phyloP scores from a whole-genome alignment of 805 yeast species.

The Candida adriatica region DNA sequence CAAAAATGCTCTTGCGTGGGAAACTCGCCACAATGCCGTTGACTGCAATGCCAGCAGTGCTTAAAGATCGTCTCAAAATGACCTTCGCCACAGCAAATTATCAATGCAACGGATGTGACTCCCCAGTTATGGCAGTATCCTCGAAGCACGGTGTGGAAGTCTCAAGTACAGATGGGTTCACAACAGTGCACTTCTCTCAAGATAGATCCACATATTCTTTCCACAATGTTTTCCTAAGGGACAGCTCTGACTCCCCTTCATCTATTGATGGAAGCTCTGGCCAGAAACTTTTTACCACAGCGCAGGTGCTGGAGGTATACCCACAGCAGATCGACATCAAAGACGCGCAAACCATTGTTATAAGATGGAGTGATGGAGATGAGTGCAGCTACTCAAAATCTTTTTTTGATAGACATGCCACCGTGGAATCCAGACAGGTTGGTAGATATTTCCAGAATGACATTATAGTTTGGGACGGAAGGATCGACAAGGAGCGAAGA shows the following conservation, averaged over 20 bases:
- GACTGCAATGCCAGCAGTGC: no score
- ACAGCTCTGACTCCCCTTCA: slow-evolving; percentile 42
- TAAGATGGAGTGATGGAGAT: slow-evolving; percentile 45
- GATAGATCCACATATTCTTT: slow-evolving; percentile 13
- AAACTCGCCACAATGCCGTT: no score
- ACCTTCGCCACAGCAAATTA: no score
- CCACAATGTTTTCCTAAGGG: slow-evolving; percentile 55
- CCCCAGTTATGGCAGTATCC: no score
- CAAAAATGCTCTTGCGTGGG: no score
- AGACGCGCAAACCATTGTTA: slow-evolving; percentile 28
- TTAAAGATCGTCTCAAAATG: no score
- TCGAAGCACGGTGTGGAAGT: slow-evolving; percentile 1
- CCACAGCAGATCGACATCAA: slow-evolving; percentile 31
- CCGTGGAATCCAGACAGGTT: slow-evolving; percentile 23
- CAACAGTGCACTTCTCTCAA: slow-evolving; percentile 8
- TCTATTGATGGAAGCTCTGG: slow-evolving; percentile 50
- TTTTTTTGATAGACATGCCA: slow-evolving; percentile 41
- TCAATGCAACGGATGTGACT: no score
- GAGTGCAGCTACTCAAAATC: slow-evolving; percentile 33
- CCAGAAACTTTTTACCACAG: slow-evolving; percentile 64
- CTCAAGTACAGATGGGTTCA: slow-evolving; percentile 4
- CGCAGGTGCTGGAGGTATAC: slow-evolving; percentile 29
- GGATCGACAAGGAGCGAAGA: slow-evolving; percentile 6
- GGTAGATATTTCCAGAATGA: slow-evolving; percentile 30
- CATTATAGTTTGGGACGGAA: slow-evolving; percentile 41